Conservation (phyloP, 2,329 filamentous ascomycete genomes). For the Botrytis fabae region DNA sequence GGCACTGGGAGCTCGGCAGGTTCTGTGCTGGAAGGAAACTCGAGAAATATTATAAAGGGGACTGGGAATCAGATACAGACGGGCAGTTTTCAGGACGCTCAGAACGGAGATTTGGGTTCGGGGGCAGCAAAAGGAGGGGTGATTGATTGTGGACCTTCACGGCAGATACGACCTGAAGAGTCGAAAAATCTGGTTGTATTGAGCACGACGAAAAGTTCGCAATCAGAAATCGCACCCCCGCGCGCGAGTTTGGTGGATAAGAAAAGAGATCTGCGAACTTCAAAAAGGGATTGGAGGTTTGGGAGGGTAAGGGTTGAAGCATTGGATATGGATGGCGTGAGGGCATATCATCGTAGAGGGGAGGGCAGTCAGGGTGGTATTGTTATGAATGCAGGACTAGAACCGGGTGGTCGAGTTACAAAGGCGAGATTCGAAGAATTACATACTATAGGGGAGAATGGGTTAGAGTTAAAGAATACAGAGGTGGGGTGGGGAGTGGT, state of each 20-base stretch:
- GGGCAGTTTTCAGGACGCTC: not conserved
- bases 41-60: not conserved
- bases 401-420: constrained; percentile 63
- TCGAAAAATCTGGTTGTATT: constrained; percentile 9
- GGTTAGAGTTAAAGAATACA: constrained; percentile 65
- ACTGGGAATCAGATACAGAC: not conserved
- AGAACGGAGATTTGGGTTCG: too few relatives aligned
- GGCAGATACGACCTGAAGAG: constrained; percentile 7
- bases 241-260: constrained; percentile 41
- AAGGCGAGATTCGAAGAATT: constrained; percentile 75
- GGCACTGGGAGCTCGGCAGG: not conserved
- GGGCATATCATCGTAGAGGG: constrained; percentile 50
- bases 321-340: constrained; percentile 64
- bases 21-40: constrained; percentile 25
- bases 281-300: constrained; percentile 74
- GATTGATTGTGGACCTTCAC: constrained; percentile 42
- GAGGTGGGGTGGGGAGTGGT: constrained; percentile 91
- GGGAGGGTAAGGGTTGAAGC: constrained; percentile 76
- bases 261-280: constrained; percentile 43
- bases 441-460: not conserved
- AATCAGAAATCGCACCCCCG: constrained; percentile 29
- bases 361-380: constrained; percentile 35
- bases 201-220: constrained; percentile 28
- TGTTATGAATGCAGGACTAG: constrained; percentile 38
- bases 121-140: constrained; percentile 18